Base-by-base conservation (phyloP, 202 grass and related monocot species). In the Carex arenaria region DNA sequence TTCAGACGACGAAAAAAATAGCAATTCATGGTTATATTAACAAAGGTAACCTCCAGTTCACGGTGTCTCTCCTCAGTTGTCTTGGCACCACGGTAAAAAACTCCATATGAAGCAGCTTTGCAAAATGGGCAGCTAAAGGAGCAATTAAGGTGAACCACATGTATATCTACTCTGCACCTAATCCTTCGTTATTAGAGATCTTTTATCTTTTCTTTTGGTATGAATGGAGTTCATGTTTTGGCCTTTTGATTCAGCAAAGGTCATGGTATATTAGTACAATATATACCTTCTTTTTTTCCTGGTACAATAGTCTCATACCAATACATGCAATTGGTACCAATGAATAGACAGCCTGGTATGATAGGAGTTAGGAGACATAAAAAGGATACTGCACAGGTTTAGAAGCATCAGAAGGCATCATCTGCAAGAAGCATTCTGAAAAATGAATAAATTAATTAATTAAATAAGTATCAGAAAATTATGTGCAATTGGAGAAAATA, bases 371-470 rank as follows among this genome's bases (percentile, higher is more conserved):
- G 3, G 56, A 26, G 23, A n/a, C 3, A 20, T 47, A 75, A 26
- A 28, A 23, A 91, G 92, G 90, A 93, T 97, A 97, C 92, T 90
- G 85, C 22, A 94, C 92, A 67, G 51, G 74, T 80, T 67, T 67
- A 22, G 90, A 80, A 54, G 60, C 26, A 36, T 87, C 86, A 3
- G 87, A 93, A 31, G 92, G 94, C 84, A 90, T 90, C 86, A 97
- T 83, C 74, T 94, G 92, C 83, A 97, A 86, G 84, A 97, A 97
- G 84, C 94, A 97, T 85, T 97, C 94, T 94, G 89, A 85, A 85
- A 49, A 38, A 43, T 19, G 68, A 79, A 2, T 0, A 72, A 78
- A 80, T 42, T 8, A 42, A 42, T 42, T 12, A 49, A 82, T 28
- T 31, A 75, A 15, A 82, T 7, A 61, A 82, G n/a, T 28, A 62